Base-by-base conservation (phyloP, 495 filamentous ascomycete species). In the Poronia punctata region DNA sequence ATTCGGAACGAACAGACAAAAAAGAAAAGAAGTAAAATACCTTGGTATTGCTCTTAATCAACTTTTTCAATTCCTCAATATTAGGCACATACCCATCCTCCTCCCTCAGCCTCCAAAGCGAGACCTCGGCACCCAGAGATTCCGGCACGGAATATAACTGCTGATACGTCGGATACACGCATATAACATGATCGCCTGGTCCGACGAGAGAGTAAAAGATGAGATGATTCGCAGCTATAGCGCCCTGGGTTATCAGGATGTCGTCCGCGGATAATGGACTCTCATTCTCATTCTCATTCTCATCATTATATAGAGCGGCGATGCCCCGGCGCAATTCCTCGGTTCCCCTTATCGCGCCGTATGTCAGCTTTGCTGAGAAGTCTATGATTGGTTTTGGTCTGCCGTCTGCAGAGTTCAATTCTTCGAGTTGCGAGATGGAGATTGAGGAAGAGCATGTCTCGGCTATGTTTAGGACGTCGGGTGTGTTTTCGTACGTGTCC, bases 151-250 rank as follows among this genome's bases (percentile, higher is more conserved):
- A 67, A 50, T 90, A 94, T 0, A 95, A 73, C 51, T 94, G 88
- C 52, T 92, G 84, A 56, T 95, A 95, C 16, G 87, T 92, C 3
- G 88, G 88, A 50, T 87, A 83, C 39, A 94, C 84, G 53, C 85
- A 93, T 38, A 95, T 77, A 20, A 93, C 84, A 69, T 95, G 88
- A 44, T 94, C 86, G 2, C 84, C 88, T 0, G 83, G 82, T 0
- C 79, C 80, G 2, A 92, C 57, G 16, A 93, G 65, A 0, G 79
- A 71, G 60, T 92, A 93, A 15, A 93, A 68, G 4, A 81, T 52
- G 3, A 90, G 61, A 49, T 86, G 84, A 49, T 95, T 95, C 14
- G 88, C 88, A 15, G 79, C 72, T 29, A 94, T 95, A 16, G 86
- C 88, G 1, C 88, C 88, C 17, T 79, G 72, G 0, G 84, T 88